These are phyloP conservation scores for Phytopythium kandeliae DNA, from an alignment of 352 stramenopile species.

Conservation along the genomic window DNA sequence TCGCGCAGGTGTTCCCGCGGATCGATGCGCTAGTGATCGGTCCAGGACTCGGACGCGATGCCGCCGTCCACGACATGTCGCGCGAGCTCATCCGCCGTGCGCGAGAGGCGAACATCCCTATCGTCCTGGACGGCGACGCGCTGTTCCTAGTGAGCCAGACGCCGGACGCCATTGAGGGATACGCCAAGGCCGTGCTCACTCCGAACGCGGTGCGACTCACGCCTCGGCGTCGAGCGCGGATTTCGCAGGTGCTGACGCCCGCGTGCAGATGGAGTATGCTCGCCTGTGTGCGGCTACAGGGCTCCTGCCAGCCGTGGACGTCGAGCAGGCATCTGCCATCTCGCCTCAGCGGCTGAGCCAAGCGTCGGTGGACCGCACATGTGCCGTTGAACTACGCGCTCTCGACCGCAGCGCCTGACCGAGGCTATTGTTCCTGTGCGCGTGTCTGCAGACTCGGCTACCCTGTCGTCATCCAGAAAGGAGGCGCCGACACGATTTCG, in stretches of 20 bases:
- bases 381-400: neutral
- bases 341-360: constrained; percentile 38
- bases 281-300: constrained; percentile 50
- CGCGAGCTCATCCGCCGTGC: constrained; percentile 68
- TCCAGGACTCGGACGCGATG: constrained; percentile 90
- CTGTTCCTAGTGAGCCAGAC: constrained; percentile 88
- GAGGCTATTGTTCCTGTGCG: neutral
- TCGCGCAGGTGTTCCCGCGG: constrained; percentile 52
- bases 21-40: constrained; percentile 87
- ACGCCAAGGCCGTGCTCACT: constrained; percentile 87
- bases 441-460: constrained; percentile 44
- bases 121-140: constrained; percentile 95
- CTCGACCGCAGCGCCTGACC: neutral
- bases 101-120: constrained; percentile 53
- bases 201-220: constrained; percentile 79
- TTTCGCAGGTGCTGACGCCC: no score
- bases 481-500: constrained; percentile 67
- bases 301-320: constrained; percentile 39
- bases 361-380: constrained; percentile 30
- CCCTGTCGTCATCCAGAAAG: constrained; percentile 86
- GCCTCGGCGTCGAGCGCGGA: neutral
- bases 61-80: constrained; percentile 76
- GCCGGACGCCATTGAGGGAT: constrained; percentile 51
- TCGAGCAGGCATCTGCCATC: constrained; percentile 45
- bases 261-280: constrained; percentile 80